Evolutionary conservation across 179 eudicot genomes (phyloP), one percentile per base, ranked within the genome.

Genomic region (Patellifolia procumbens): DNA sequence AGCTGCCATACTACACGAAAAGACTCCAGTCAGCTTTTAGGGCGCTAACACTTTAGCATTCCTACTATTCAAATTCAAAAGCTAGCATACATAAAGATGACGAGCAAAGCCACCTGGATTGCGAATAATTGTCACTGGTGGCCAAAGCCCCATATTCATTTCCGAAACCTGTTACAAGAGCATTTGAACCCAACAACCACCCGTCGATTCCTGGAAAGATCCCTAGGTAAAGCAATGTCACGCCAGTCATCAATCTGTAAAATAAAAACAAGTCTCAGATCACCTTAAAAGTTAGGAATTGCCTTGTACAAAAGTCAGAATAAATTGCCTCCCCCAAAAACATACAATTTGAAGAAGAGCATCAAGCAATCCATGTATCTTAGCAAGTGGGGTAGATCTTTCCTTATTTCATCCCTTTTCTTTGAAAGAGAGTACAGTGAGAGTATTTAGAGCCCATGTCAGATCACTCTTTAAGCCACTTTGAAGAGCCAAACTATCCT

Each of bases 231-330:
- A 56, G 93, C 89, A 73, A 95, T 88, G 80, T 95, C 99, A 83
- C 97, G 97, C 99, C 97, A 95, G 66, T 95, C 98, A 86, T 95
- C 99, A 69, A 95, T 90, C 99, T 95, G 91, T 55, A 70, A 61
- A 65, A 6, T n/a, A 48, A 58, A 71, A 51, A 19, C 29, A 55
- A 58, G 70, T 24, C 43, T 35, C n/a, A 58, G 17, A 64, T 68
- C 9, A 60, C 32, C 74, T 67, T 22, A 6, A 2, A 20, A 35
- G 55, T 58, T 10, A 7, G 46, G 26, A 19, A 73, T 61, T 24
- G 28, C 51, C 24, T 46, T 64, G 68, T 37, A 31, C 29, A 15
- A 20, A 56, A 49, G 52, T 37, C 60, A 59, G 28, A 68, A 32
- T 46, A 62, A 62, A 55, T 52, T 43, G 19, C 31, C 28, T 51